Evolutionary conservation across 208 protist genomes (phyloP), one percentile per base, ranked within the genome.

Genomic region (Wallacemonas sp.): DNA sequence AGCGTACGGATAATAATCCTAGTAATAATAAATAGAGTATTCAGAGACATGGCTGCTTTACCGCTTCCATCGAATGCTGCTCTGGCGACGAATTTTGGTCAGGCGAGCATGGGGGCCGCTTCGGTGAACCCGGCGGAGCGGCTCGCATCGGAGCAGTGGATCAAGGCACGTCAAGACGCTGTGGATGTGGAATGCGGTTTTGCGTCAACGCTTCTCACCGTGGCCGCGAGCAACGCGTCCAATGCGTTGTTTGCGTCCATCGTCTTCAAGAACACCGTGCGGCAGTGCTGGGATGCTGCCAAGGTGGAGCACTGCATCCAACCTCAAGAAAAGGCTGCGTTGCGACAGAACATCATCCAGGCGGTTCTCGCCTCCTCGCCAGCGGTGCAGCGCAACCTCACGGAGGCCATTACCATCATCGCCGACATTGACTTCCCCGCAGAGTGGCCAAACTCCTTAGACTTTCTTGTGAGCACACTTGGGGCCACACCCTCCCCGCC

Each of bases 351-450:
- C 17, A 82, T 96, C 36, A 82, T 90, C 54, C 12, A 38, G 5
- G 57, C 72, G 12, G 85, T 98, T 83, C 65, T 98, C 32, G 24
- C 24, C 23, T 65, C 81, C 21, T 48, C 83, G 0, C 17, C 64
- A 2, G 63, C 56, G 11, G 61, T 98, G 11, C 93, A 96, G 70
- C 72, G 80, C 52, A 96, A 97, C 66, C 73, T 98, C n/a, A 81
- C 87, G 0, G 96, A 96, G 58, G 78, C 94, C 26, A 83, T 98
- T 43, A 66, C 85, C 33, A 71, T 97, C 29, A 98, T 98, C 54
- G 84, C 89, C 9, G 62, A 88, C 30, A 58, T 81, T 17, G 97
- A 99, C 74, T 99, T 99, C 61, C 97, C 97, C 16, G 52, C 62
- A 1, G 27, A 56, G 26, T 99, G 97, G 96, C 76, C 85, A 3